Evolutionary conservation across 1,284 basidiomycete genomes (phyloP).

Genomic region (Sporisorium sorghi): DNA sequence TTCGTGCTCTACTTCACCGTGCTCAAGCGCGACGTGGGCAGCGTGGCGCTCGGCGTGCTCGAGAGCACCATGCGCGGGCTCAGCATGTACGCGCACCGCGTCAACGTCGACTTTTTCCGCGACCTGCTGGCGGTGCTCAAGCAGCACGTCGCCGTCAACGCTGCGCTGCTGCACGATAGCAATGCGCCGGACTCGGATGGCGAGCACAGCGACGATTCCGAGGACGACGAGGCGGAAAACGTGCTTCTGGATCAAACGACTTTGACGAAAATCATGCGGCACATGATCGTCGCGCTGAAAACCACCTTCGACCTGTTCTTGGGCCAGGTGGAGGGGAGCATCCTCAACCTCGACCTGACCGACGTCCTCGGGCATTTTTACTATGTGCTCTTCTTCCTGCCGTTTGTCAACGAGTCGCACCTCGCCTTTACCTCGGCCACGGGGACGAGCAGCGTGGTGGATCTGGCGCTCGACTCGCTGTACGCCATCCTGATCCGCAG

Average conservation of each 20-base stretch:
- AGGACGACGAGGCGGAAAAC: slow-evolving; percentile 14
- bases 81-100: slow-evolving; percentile 91
- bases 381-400: slow-evolving; percentile 72
- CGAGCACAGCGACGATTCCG: slow-evolving; percentile 1
- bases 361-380: slow-evolving; percentile 88
- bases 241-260: slow-evolving; percentile 35
- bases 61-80: slow-evolving; percentile 91
- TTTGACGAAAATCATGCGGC: slow-evolving; percentile 72
- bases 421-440: slow-evolving; percentile 63
- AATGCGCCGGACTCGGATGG: neutral
- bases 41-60: slow-evolving; percentile 80
- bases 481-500: slow-evolving; percentile 82
- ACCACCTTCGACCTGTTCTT: slow-evolving; percentile 95
- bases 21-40: slow-evolving; percentile 79
- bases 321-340: slow-evolving; percentile 90
- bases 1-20: slow-evolving; percentile 98
- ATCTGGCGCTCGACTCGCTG: slow-evolving; percentile 42
- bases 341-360: slow-evolving; percentile 88
- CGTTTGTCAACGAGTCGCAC: slow-evolving; percentile 71
- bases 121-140: slow-evolving; percentile 90
- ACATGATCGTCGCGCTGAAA: slow-evolving; percentile 84
- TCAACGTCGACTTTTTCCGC: slow-evolving; percentile 98
- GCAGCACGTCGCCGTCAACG: slow-evolving; percentile 74
- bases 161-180: slow-evolving; percentile 9
- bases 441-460: slow-evolving; percentile 4